These are phyloP conservation scores for Tephrocybe sp. DNA, from an alignment of 768 basidiomycete species.

Conservation along the genomic window DNA sequence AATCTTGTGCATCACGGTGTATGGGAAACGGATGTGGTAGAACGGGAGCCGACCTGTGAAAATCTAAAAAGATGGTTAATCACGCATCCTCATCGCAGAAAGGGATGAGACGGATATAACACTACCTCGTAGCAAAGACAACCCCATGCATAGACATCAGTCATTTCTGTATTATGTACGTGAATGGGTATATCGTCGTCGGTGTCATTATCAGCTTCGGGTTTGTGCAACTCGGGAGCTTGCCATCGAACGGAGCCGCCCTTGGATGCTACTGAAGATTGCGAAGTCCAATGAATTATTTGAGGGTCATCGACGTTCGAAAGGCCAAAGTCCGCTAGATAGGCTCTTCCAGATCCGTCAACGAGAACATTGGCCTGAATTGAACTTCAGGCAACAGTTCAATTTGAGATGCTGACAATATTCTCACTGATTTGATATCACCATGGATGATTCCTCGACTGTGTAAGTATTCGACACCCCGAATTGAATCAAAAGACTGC, in stretches of 20 bases:
- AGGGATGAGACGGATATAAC: too few relatives aligned
- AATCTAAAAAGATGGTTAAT: background rate
- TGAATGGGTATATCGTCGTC: background rate
- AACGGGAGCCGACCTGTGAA: background rate
- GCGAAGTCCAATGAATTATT: slow-evolving; percentile 10
- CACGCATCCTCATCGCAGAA: too few relatives aligned
- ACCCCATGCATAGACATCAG: slow-evolving; percentile 23
- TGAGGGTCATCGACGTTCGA: slow-evolving; percentile 18
- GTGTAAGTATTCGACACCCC: slow-evolving; percentile 25
- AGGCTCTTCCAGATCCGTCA: slow-evolving; percentile 17
- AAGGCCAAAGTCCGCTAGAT: slow-evolving; percentile 25
- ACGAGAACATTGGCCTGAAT: slow-evolving; percentile 25
- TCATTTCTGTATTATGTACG: background rate
- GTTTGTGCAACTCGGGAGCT: slow-evolving; percentile 21
- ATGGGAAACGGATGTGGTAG: too few relatives aligned
- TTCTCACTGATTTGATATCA: slow-evolving; percentile 24
- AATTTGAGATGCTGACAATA: too few relatives aligned
- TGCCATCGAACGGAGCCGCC: slow-evolving; percentile 18
- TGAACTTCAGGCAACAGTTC: too few relatives aligned
- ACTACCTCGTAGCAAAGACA: slow-evolving; percentile 26
- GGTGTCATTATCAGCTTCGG: background rate
- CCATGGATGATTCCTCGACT: slow-evolving; percentile 23
- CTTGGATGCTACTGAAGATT: slow-evolving; percentile 1
- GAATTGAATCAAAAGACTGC: slow-evolving; percentile 15
- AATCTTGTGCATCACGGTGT: too few relatives aligned